Evolutionary conservation across 1,284 basidiomycete genomes (phyloP).

Genomic region (Cutaneotrichosporon cyanovorans): DNA sequence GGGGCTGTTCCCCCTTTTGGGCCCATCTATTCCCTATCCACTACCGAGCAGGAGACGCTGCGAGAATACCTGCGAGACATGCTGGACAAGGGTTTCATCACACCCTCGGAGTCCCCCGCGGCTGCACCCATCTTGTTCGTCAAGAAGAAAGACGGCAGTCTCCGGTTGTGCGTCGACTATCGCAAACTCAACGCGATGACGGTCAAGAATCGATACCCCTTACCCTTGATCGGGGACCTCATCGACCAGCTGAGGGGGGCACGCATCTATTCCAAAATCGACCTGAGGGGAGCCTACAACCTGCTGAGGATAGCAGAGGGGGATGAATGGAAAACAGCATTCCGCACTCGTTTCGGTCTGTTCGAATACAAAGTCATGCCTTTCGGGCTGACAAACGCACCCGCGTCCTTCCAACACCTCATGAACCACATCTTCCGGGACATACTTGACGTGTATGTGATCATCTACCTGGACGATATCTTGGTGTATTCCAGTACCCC

Average conservation of each 20-base stretch:
- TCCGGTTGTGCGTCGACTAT: constrained; percentile 49
- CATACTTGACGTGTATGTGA: constrained; percentile 25
- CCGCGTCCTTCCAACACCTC: constrained; percentile 41
- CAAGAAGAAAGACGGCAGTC: constrained; percentile 48
- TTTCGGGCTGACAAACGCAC: constrained; percentile 47
- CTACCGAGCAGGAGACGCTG: constrained; percentile 41
- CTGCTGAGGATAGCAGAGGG: constrained; percentile 28
- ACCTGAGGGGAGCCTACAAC: constrained; percentile 35
- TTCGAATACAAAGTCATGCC: constrained; percentile 47
- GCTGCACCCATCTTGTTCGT: constrained; percentile 49
- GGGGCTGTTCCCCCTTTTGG: constrained; percentile 32
- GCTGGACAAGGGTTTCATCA: constrained; percentile 39
- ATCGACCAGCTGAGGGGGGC: constrained; percentile 33
- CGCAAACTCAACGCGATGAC: constrained; percentile 47
- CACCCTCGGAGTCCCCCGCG: constrained; percentile 28
- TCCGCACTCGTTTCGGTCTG: constrained; percentile 37
- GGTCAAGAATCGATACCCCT: constrained; percentile 37
- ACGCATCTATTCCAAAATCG: constrained; percentile 34
- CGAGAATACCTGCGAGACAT: constrained; percentile 45
- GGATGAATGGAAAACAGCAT: constrained; percentile 44
- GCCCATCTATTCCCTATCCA: constrained; percentile 40
- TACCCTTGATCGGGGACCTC: constrained; percentile 22
- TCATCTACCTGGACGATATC: constrained; percentile 44
- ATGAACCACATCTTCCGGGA: constrained; percentile 30
- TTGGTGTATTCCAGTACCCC: constrained; percentile 46